phyloP scores from a whole-genome alignment of 129 eudicot species.

The Chrysanthemum seticuspe region DNA sequence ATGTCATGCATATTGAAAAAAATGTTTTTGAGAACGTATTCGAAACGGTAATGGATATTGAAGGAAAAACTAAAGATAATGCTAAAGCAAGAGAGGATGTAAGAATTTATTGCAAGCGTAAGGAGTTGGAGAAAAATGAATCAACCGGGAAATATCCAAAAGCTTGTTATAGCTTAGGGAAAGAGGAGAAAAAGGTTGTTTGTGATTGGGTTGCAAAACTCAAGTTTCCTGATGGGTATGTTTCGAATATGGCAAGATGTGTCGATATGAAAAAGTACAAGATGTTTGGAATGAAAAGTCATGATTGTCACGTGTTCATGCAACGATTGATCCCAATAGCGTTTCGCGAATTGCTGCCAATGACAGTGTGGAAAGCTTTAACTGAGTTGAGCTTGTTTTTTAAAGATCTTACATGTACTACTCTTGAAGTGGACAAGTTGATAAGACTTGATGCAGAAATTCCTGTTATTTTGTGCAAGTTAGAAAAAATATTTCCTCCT shows the following conservation, averaged over 20 bases:
- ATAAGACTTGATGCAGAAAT: background rate
- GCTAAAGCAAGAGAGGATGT: conserved; percentile 13
- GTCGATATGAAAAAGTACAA: background rate
- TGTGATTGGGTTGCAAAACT: conserved; percentile 14
- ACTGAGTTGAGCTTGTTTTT: conserved; percentile 1
- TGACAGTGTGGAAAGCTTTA: background rate
- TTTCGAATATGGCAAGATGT: conserved; percentile 16
- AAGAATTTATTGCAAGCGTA: background rate
- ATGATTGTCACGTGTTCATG: conserved; percentile 11
- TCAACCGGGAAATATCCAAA: background rate
- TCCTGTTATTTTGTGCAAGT: conserved; percentile 6
- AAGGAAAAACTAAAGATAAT: conserved; percentile 28
- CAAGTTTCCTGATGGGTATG: conserved; percentile 24
- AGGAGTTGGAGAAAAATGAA: background rate
- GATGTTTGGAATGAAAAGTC: conserved; percentile 12
- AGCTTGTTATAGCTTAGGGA: conserved; percentile 1
- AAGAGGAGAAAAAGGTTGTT: background rate
- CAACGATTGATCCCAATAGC: conserved; percentile 3
- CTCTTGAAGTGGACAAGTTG: background rate
- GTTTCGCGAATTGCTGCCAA: background rate
- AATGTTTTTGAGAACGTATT: conserved; percentile 5
- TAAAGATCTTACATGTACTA: background rate
- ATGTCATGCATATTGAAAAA: conserved; percentile 35
- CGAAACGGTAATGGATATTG: conserved; percentile 19
- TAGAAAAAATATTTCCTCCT: conserved; percentile 21